A percentile compares a stretch with the other conserved stretches of the same genome.
Conservation (phyloP, 2,329 filamentous ascomycete genomes). For the Epichloe sylvatica region DNA sequence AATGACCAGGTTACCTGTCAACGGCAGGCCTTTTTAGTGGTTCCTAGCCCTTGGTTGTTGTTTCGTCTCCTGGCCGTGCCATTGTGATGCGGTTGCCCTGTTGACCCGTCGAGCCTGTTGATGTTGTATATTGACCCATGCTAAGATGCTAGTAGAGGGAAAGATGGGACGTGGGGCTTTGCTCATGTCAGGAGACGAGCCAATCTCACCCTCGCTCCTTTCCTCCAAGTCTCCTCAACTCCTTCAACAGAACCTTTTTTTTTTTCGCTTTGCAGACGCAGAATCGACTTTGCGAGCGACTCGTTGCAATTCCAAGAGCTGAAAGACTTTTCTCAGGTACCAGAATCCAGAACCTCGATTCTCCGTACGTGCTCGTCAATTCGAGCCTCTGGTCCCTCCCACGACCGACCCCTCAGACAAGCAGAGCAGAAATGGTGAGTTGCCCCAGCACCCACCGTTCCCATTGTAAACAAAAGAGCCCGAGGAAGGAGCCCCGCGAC, state of each 20-base stretch:
- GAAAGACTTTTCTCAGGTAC: background rate
- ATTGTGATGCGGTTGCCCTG: background rate
- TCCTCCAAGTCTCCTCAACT: background rate
- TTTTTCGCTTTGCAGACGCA: background rate
- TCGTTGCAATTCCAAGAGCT: background rate
- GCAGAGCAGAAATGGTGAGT: slow-evolving; percentile 5
- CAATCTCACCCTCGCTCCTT: slow-evolving; percentile 1
- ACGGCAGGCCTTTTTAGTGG: no score
- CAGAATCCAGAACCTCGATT: background rate
- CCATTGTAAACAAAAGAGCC: slow-evolving; percentile 6
- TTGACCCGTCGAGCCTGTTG: background rate
- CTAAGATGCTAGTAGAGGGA: background rate
- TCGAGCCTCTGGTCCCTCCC: background rate
- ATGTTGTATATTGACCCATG: background rate
- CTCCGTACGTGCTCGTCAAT: background rate
- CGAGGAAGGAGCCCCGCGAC: slow-evolving; percentile 5
- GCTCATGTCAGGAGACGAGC: slow-evolving; percentile 1
- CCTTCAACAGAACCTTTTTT: background rate
- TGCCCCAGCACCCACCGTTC: slow-evolving; percentile 5
- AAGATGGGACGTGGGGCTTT: background rate
- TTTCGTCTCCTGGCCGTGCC: background rate
- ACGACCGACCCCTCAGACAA: background rate
- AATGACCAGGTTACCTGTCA: background rate
- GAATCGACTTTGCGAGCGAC: background rate
- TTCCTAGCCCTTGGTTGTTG: no score